Conservation (phyloP, 2,329 filamentous ascomycete genomes). For the Aspergillus quadricinctus region DNA sequence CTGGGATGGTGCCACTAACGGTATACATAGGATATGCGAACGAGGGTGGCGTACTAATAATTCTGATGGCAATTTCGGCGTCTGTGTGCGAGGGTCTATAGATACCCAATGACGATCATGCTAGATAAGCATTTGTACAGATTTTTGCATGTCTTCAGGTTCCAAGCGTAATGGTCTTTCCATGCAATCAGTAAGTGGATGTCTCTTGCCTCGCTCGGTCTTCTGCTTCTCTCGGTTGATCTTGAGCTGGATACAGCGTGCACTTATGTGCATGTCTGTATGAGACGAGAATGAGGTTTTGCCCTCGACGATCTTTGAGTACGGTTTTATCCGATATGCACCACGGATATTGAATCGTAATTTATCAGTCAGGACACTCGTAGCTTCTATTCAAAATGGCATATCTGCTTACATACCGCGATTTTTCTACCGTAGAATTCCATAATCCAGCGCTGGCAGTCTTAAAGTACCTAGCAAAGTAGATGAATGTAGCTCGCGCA, state of each 20-base stretch:
- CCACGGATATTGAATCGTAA: conserved; percentile 39
- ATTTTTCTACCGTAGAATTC: not conserved
- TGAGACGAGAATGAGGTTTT: conserved; percentile 44
- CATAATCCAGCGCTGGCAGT: not conserved
- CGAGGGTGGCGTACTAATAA: conserved; percentile 52
- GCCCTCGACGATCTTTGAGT: conserved; percentile 48
- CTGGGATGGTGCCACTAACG: conserved; percentile 10
- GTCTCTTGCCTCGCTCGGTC: conserved; percentile 53
- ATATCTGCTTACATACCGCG: not conserved
- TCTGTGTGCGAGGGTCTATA: conserved; percentile 21
- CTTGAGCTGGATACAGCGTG: conserved; percentile 40
- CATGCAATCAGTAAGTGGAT: not conserved
- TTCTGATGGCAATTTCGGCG: conserved; percentile 21
- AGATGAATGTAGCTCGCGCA: not conserved
- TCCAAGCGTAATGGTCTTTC: not conserved
- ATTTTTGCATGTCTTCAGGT: conserved; percentile 1
- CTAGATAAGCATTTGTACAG: conserved; percentile 12
- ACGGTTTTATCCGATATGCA: conserved; percentile 38
- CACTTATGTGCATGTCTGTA: conserved; percentile 27
- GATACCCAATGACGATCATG: conserved; percentile 20
- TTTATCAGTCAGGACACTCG: conserved; percentile 43
- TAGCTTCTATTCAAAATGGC: not conserved
- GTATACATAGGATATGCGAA: conserved; percentile 50
- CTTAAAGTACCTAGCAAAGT: not conserved
- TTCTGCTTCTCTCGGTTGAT: conserved; percentile 30